Base-by-base conservation (phyloP, 495 filamentous ascomycete genomes). In the Podospora didyma region DNA sequence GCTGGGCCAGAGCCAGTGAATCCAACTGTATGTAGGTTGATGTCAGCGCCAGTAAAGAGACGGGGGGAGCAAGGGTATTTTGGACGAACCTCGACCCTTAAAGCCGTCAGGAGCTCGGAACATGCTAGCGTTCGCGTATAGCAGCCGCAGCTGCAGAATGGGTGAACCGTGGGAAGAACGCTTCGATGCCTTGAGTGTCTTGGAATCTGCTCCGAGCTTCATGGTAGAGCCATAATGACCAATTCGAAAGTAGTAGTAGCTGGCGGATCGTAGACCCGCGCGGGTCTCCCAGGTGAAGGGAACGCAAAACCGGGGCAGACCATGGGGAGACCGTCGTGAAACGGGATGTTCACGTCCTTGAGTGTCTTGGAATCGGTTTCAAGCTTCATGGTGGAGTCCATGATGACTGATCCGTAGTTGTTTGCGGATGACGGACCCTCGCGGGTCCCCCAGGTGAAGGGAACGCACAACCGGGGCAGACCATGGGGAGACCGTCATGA, bases 391-490 rank as follows among this genome's bases (percentile, higher is more conserved):
- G 94, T 98, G 12, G 94, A 97, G 60, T 85, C 79, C 95, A 97
- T 97, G 71, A 97, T 82, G 59, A 97, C 84, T 17, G 94, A 98
- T 60, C 94, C 94, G 72, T 96, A 98, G 81, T 98, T 97, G 75
- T 98, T 97, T 75, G 94, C 88, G 48, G 80, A 74, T 58, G 82
- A 89, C 57, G 80, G 75, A 42, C 92, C 94, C 74, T 96, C 89
- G 67, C 90, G 90, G 61, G 94, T 96, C 56, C 96, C 90, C 94
- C 94, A 98, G 56, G 78, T 78, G 52, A 97, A 82, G 41, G n/a
- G n/a, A n/a, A n/a, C n/a, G n/a, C n/a, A n/a, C n/a, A n/a, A 73
- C 97, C 96, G 59, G 94, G 94, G 74, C 97, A 92, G 59, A 90
- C 90, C 92, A 98, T 97, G 48, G 94, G 94, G 54, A 98, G 81